Evolutionary conservation across 2,329 filamentous ascomycete species (phyloP).

Genomic region (Claviceps sp.): DNA sequence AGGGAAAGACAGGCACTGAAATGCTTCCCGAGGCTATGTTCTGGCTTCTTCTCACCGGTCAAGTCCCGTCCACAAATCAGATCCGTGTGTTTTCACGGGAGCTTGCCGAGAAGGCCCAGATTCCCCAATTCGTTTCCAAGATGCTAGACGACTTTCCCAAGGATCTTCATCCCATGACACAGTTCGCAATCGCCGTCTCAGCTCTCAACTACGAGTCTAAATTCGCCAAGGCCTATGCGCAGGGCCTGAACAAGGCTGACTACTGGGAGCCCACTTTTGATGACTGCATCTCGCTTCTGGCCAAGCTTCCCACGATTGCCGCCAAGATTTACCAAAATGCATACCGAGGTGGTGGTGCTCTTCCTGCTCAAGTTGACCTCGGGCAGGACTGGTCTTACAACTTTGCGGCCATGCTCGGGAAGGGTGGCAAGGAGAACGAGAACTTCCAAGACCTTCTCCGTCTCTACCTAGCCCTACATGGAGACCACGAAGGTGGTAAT

Average conservation of each 20-base stretch:
- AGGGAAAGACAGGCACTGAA: slow-evolving; percentile 81
- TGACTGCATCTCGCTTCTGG: slow-evolving; percentile 83
- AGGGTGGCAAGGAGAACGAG: slow-evolving; percentile 74
- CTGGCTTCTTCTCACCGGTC: slow-evolving; percentile 90
- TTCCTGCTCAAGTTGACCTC: slow-evolving; percentile 64
- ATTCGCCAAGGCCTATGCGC: slow-evolving; percentile 87
- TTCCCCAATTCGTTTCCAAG: slow-evolving; percentile 72
- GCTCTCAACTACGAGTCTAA: slow-evolving; percentile 90
- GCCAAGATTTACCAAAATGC: slow-evolving; percentile 96
- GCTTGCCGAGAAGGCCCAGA: slow-evolving; percentile 70
- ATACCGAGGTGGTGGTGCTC: slow-evolving; percentile 59
- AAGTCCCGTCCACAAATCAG: slow-evolving; percentile 74
- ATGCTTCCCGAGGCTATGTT: slow-evolving; percentile 99
- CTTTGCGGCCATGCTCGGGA: slow-evolving; percentile 92
- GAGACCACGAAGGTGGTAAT: slow-evolving; percentile 96
- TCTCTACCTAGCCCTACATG: slow-evolving; percentile 89
- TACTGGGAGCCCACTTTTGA: slow-evolving; percentile 99
- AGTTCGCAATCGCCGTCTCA: slow-evolving; percentile 88
- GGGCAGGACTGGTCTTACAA: slow-evolving; percentile 98
- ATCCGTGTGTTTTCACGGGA: slow-evolving; percentile 72
- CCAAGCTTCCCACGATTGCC: slow-evolving; percentile 91
- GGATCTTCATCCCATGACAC: slow-evolving; percentile 95
- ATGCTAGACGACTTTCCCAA: slow-evolving; percentile 83
- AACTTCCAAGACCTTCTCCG: slow-evolving; percentile 92
- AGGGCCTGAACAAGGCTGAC: slow-evolving; percentile 83